Base-by-base conservation (phyloP, 2,329 filamentous ascomycete genomes). In the Graphilbum ipis-grandicollis region DNA sequence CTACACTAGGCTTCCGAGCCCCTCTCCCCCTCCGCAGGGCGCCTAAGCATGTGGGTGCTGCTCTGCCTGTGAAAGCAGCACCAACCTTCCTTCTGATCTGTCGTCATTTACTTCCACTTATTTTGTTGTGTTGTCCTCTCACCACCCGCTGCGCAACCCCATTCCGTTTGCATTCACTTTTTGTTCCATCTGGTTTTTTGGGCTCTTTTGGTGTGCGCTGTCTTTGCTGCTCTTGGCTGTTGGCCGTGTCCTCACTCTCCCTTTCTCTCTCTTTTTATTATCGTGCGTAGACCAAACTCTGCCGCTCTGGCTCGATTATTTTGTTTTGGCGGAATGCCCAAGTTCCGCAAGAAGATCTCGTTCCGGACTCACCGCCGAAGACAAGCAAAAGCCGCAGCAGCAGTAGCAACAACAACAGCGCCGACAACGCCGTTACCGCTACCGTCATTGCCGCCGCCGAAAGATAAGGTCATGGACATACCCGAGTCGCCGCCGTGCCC, bases 401-500 rank as follows among this genome's bases (percentile, higher is more conserved):
- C 26, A 28, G 10, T 13, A 25, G 23, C 23, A 25, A n/a, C 23
- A 25, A 25, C 23, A 25, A 13, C 26, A 6, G 30, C 30, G 21
- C 21, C 10, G 21, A 9, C 7, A 14, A 19, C 17, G 31, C 31
- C 31, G 31, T 18, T 18, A 18, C 31, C 21, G 21, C 21, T 10
- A 10, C 10, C 21, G 17, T 7, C 29, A 9, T 9, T 17, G 13
- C 34, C 13, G 19, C 23, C n/a, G 29, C 34, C 33, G 22, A 29
- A 34, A 9, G 22, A 31, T 9, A 33, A 10, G n/a, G 12, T 2
- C 7, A 19, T 22, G 7, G 30, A n/a, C 23, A 9, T 5, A 2
- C 19, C 25, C 3, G 30, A 36, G 2, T 17, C 21, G 22, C 34
- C 40, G 22, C 38, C 50, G 40, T 64, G 60, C 37, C 53, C 56